These are phyloP conservation scores for Helicocarpus griseus DNA, from an alignment of 2,329 filamentous ascomycete species.

Conservation along the genomic window DNA sequence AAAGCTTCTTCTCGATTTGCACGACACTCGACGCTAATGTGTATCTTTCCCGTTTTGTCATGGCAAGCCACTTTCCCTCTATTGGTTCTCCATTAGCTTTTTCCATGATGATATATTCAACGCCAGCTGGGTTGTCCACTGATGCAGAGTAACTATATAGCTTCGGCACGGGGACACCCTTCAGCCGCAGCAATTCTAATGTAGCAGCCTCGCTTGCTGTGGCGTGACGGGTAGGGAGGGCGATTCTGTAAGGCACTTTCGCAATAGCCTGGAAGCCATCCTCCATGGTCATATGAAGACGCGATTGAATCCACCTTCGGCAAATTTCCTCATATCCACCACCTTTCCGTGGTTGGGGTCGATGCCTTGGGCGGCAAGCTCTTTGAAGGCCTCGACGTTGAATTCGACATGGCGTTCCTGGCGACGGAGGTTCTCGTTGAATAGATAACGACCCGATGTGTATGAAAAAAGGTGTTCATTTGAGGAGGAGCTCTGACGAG, in stretches of 20 bases:
- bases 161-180: constrained; percentile 28
- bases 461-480: constrained; percentile 11
- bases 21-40: constrained; percentile 11
- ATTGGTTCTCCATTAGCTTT: constrained; percentile 22
- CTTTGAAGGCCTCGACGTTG: no score
- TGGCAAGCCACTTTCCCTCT: constrained; percentile 20
- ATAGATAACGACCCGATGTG: constrained; percentile 11
- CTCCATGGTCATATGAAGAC: no score
- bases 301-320: no score
- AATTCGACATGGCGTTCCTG: constrained; percentile 8
- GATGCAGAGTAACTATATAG: constrained; percentile 22
- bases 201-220: no score
- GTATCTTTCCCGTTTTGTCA: constrained; percentile 4
- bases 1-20: constrained; percentile 12
- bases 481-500: no score
- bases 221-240: no score
- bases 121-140: constrained; percentile 25
- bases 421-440: constrained; percentile 9
- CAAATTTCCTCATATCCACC: no score
- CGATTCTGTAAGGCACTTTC: no score
- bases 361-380: no score
- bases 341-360: no score
- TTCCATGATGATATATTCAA: constrained; percentile 33
- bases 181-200: no score
- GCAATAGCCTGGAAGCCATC: no score